Conservation (phyloP, 225 moss, liverwort and hornwort species). For the Neckera pumila region DNA sequence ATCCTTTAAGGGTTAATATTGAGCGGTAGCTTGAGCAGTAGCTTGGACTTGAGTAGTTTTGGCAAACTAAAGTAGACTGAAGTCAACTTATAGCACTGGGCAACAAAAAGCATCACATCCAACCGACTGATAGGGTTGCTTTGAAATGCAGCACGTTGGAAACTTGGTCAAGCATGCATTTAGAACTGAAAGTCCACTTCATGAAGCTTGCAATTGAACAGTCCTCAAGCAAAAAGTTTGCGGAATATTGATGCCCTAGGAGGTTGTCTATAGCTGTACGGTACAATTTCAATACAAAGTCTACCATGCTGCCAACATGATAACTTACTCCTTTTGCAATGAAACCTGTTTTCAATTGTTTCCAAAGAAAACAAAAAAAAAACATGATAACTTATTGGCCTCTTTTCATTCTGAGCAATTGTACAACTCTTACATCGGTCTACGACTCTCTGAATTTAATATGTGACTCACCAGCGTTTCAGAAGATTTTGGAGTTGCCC, state of each 20-base stretch:
- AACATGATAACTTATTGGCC: not conserved
- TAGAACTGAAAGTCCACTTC: not conserved
- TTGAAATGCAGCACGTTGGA: not conserved
- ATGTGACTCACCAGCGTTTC: no score
- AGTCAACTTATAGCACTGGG: not conserved
- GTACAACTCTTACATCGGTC: no score
- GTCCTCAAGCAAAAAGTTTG: not conserved
- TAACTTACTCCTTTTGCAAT: no score
- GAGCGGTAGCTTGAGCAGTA: not conserved
- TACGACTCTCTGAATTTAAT: no score
- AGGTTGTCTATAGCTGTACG: not conserved
- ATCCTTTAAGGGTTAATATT: no score
- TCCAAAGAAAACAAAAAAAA: no score
- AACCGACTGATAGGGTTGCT: not conserved
- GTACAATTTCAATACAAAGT: not conserved
- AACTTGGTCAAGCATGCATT: not conserved
- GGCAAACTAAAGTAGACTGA: not conserved
- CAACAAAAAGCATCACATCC: not conserved
- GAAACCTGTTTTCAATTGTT: no score
- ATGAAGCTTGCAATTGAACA: not conserved
- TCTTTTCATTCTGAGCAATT: not conserved
- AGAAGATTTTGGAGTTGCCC: no score
- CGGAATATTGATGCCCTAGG: not conserved
- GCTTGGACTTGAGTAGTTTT: not conserved
- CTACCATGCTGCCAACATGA: not conserved